Evolutionary conservation across 345 rosid species (phyloP), one percentile per base, ranked within the genome.

Genomic region (Lepidium didymum): DNA sequence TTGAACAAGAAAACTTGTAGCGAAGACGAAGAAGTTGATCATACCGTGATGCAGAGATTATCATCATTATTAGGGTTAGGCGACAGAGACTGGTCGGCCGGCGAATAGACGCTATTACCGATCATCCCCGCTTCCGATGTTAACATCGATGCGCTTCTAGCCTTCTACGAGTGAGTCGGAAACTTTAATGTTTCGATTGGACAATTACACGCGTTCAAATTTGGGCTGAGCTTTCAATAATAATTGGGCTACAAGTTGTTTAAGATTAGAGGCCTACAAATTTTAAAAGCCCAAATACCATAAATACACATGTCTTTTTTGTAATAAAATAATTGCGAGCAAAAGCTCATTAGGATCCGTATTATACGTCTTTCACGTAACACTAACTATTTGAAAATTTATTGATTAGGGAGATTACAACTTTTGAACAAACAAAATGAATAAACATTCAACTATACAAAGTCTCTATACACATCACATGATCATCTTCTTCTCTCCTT

Each of bases 31-130:
- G 3, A 58, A 72, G 70, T 34, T 16, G 5, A 6, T 27, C 31
- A 27, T 27, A 84, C 88, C 33, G 77, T 33, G 47, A 74, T 63
- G 56, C 75, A 68, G 62, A 82, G 81, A 75, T 78, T 27, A n/a
- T n/a, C n/a, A 27, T 27, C 31, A 5, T 27, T 27, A 5, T 27
- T 69, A 29, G 68, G 66, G 53, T 68, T 67, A 12, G 79, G 70
- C 16, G 76, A 65, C 50, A 78, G 54, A 19, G 72, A 69, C 36
- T 79, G 72, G 38, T 63, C 77, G 60, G 65, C 40, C 42, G 79
- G 75, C 37, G 82, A 60, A 67, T 69, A 81, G 33, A 64, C 56
- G 78, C 62, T 73, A 53, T 57, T 55, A 18, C 80, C 75, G 69
- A 69, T 77, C 85, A 35, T 36, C 43, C 1, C 6, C 31, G 31